Conservation (phyloP, 306 rosid genomes). For the Begonia peltatifolia region DNA sequence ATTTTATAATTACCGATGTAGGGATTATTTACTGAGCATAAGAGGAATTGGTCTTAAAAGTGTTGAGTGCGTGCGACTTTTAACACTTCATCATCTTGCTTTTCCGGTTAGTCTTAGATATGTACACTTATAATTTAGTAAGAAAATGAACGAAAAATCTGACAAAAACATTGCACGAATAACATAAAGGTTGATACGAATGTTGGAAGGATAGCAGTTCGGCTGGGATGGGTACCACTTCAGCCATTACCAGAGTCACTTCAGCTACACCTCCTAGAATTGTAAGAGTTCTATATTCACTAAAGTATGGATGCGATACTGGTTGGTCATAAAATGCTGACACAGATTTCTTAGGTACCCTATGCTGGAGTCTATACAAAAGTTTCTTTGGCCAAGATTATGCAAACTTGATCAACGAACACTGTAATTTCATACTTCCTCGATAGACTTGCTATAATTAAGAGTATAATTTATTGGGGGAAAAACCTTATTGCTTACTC, state of each 20-base stretch:
- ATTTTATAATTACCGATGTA: conserved; percentile 2
- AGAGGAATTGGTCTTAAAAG: conserved; percentile 68
- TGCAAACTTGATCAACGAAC: conserved; percentile 19
- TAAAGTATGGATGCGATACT: too few species aligned
- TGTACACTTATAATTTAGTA: neutral
- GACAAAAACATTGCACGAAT: neutral
- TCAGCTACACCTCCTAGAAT: conserved; percentile 39
- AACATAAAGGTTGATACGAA: conserved; percentile 57
- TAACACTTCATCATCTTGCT: conserved; percentile 41
- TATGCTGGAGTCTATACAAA: conserved; percentile 31
- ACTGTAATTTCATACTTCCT: conserved; percentile 24
- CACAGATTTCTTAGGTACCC: conserved; percentile 33
- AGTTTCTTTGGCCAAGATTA: conserved; percentile 67
- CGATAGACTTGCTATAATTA: too few species aligned
- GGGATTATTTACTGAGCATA: conserved; percentile 37
- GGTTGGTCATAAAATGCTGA: neutral
- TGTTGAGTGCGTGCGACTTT: conserved; percentile 63
- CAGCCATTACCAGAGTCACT: conserved; percentile 47
- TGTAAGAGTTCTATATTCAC: conserved; percentile 10
- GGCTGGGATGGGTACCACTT: conserved; percentile 85
- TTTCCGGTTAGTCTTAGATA: conserved; percentile 40
- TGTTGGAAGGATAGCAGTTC: conserved; percentile 60
- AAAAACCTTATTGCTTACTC: too few species aligned
- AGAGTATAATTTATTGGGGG: too few species aligned
- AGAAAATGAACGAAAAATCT: neutral